Evolutionary conservation across 805 yeast species (phyloP).

Genomic region (Schizosaccharomyces japonicus): DNA sequence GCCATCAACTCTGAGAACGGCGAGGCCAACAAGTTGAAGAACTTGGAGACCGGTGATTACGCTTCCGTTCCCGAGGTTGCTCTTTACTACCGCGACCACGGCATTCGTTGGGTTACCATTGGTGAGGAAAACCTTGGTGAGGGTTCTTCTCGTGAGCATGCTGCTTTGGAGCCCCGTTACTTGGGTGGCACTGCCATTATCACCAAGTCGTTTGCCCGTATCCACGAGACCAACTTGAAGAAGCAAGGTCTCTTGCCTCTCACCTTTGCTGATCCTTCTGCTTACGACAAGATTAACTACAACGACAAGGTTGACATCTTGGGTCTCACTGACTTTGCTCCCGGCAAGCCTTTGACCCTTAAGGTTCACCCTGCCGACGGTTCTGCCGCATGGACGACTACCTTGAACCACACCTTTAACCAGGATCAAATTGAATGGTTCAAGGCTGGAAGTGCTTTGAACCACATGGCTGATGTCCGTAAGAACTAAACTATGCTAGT

Average conservation of each 20-base stretch:
- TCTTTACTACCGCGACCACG: conserved; percentile 79
- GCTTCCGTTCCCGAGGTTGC: conserved; percentile 67
- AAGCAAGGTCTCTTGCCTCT: conserved; percentile 94
- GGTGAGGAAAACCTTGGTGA: conserved; percentile 98
- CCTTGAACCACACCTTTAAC: conserved; percentile 91
- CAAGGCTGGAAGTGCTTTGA: conserved; percentile 96
- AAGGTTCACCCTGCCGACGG: conserved; percentile 54
- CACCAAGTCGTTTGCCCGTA: conserved; percentile 91
- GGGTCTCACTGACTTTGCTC: conserved; percentile 38
- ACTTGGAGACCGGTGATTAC: conserved; percentile 44
- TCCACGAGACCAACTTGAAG: conserved; percentile 91
- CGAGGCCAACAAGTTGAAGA: conserved; percentile 75
- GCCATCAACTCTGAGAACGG: conserved; percentile 94
- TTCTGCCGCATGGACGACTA: conserved; percentile 53
- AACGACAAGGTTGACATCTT: conserved; percentile 61
- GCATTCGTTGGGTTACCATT: conserved; percentile 75
- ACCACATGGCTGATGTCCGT: conserved; percentile 50
- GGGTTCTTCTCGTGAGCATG: conserved; percentile 98
- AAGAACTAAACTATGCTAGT: conserved; percentile 5
- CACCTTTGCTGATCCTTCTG: conserved; percentile 72
- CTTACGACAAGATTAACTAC: conserved; percentile 56
- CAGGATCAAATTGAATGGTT: conserved; percentile 94
- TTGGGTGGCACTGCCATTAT: conserved; percentile 73
- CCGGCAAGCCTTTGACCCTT: conserved; percentile 73
- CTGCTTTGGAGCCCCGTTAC: conserved; percentile 86